Conservation (phyloP, 169 alveolate species). For the Plasmodium cynomolgi region DNA sequence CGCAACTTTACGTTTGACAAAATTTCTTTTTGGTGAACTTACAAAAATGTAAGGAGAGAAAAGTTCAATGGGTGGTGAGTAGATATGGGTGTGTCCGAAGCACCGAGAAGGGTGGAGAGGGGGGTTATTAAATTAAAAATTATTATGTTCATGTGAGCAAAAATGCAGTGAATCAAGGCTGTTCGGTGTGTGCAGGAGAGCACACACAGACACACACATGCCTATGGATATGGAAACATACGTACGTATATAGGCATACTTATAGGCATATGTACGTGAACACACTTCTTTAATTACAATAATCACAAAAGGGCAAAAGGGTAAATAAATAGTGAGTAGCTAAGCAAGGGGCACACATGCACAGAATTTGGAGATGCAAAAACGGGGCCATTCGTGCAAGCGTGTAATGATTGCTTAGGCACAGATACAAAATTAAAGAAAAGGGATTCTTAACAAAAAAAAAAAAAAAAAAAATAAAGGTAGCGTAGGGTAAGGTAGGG, state of each 20-base stretch:
- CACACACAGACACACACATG: neutral
- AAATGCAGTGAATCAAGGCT: constrained; percentile 3
- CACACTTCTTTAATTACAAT: constrained; percentile 7
- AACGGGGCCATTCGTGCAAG: neutral
- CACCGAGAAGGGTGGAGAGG: neutral
- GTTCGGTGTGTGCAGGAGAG: neutral
- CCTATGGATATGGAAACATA: neutral
- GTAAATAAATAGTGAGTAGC: neutral
- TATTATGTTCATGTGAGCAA: neutral
- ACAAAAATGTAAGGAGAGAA: neutral
- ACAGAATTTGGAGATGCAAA: neutral
- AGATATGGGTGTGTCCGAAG: neutral
- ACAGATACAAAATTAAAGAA: neutral
- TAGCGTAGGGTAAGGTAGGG: neutral
- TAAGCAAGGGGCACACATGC: neutral
- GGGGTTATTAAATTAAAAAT: neutral
- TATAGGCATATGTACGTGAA: neutral
- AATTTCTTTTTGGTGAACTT: neutral
- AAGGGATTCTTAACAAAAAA: neutral
- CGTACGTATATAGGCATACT: neutral
- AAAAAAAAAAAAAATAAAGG: neutral
- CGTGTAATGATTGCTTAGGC: neutral
- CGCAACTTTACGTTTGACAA: neutral
- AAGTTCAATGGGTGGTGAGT: neutral
- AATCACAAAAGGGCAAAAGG: constrained; percentile 3